Evolutionary conservation across 148 eudicot genomes (phyloP).

Genomic region (Heliamphora exappendiculata): DNA sequence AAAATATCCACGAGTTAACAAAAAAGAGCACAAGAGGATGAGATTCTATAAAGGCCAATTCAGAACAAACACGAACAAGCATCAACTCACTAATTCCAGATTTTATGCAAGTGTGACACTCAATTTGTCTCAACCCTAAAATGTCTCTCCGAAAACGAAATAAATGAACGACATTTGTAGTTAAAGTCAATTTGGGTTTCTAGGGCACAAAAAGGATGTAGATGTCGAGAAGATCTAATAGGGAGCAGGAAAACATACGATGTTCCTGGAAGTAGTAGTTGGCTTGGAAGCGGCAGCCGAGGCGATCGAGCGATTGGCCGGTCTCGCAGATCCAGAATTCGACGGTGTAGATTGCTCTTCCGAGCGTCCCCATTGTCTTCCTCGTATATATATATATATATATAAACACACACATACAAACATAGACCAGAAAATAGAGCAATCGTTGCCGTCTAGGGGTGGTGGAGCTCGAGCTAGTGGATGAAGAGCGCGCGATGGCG

Average conservation of each 20-base stretch:
- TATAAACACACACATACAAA: too few relatives aligned
- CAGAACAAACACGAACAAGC: background rate
- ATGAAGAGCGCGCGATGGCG: too few relatives aligned
- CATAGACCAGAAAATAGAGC: too few relatives aligned
- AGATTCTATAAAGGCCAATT: background rate
- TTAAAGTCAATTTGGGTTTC: background rate
- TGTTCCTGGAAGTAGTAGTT: slow-evolving; percentile 68
- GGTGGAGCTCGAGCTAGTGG: too few relatives aligned
- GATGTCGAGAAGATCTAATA: background rate
- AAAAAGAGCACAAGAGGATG: background rate
- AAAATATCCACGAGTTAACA: background rate
- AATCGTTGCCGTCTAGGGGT: too few relatives aligned
- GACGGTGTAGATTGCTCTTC: slow-evolving; percentile 71
- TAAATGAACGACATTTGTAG: background rate
- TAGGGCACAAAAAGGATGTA: background rate
- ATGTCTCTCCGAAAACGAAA: background rate
- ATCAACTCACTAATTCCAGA: background rate
- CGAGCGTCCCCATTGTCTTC: slow-evolving; percentile 54
- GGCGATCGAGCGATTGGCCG: slow-evolving; percentile 92
- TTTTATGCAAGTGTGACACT: background rate
- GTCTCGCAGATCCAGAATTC: slow-evolving; percentile 91
- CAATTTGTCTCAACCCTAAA: slow-evolving; percentile 1
- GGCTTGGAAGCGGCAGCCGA: slow-evolving; percentile 81
- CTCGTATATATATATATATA: too few relatives aligned
- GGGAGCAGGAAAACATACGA: slow-evolving; percentile 25